Evolutionary conservation across 768 basidiomycete genomes (phyloP).

Genomic region (Psilocybe cyanescens): DNA sequence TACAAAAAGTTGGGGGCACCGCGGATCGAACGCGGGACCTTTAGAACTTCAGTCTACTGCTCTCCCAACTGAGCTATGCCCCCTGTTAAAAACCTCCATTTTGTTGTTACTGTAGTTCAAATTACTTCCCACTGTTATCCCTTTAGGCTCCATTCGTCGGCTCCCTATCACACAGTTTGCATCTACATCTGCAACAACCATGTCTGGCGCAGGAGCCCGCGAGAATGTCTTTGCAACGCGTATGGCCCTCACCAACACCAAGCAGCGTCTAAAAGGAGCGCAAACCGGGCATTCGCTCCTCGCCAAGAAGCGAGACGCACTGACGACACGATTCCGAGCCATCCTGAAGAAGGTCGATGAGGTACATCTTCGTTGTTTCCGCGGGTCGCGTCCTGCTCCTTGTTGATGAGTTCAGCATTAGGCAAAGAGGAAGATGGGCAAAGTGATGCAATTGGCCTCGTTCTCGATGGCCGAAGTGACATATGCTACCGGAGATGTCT

Average conservation of each 20-base stretch:
- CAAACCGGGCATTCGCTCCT: conserved; percentile 95
- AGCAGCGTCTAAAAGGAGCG: conserved; percentile 86
- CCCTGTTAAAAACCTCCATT: conserved; percentile 1
- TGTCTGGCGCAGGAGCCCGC: conserved; percentile 90
- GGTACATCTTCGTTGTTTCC: conserved; percentile 45
- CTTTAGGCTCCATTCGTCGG: neutral
- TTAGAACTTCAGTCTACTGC: conserved; percentile 20
- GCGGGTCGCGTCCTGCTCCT: neutral
- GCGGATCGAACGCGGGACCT: conserved; percentile 19
- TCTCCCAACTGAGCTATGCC: conserved; percentile 20
- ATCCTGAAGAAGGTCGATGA: conserved; percentile 98
- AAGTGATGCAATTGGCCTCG: conserved; percentile 98
- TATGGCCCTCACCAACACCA: conserved; percentile 96
- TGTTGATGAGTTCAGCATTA: conserved; percentile 38
- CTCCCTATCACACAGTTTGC: neutral
- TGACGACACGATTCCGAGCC: conserved; percentile 91
- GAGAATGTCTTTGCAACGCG: conserved; percentile 97
- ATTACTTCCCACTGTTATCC: neutral
- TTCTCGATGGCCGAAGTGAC: conserved; percentile 99
- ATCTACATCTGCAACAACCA: conserved; percentile 31
- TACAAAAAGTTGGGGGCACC: conserved; percentile 14
- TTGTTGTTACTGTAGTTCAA: too few species aligned
- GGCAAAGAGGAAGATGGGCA: conserved; percentile 99
- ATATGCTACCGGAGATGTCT: conserved; percentile 96
- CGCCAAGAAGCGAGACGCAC: conserved; percentile 97